A percentile compares a stretch with the other conserved stretches of the same genome.
Conservation (phyloP, 768 basidiomycete genomes). For the Inosperma sp. region DNA sequence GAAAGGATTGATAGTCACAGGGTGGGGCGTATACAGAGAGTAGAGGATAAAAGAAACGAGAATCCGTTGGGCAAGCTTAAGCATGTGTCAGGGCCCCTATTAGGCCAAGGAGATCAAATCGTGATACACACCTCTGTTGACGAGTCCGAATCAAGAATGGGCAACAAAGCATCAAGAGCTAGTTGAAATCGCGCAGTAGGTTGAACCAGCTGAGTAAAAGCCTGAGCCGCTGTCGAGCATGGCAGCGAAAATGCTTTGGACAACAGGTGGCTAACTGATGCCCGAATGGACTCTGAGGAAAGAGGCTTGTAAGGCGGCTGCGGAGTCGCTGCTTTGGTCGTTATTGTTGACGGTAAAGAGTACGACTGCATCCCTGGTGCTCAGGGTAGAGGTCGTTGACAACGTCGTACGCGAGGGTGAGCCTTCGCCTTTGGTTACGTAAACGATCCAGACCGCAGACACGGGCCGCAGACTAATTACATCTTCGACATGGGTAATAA, state of each 20-base stretch:
- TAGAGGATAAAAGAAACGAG: slow-evolving; percentile 77
- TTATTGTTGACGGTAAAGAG: slow-evolving; percentile 19
- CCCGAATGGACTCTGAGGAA: slow-evolving; percentile 44
- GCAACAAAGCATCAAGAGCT: slow-evolving; percentile 77
- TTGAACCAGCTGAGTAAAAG: slow-evolving; percentile 71
- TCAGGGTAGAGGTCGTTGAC: slow-evolving; percentile 12
- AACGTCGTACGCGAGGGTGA: slow-evolving; percentile 10
- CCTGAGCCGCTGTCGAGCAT: slow-evolving; percentile 72
- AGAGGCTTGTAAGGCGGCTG: slow-evolving; percentile 17
- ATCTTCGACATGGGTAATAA: background rate
- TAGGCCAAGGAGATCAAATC: slow-evolving; percentile 14
- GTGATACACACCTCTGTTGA: slow-evolving; percentile 47
- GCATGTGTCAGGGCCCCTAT: slow-evolving; percentile 5
- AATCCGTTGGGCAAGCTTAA: slow-evolving; percentile 66
- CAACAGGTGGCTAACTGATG: slow-evolving; percentile 66
- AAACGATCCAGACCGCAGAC: background rate
- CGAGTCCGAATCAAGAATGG: slow-evolving; percentile 54
- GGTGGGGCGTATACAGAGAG: slow-evolving; percentile 75
- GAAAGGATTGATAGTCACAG: slow-evolving; percentile 78
- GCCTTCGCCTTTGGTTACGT: too few relatives aligned
- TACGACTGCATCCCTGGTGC: slow-evolving; percentile 12
- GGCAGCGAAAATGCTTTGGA: slow-evolving; percentile 62
- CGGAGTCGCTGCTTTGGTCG: slow-evolving; percentile 18
- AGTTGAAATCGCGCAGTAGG: slow-evolving; percentile 76
- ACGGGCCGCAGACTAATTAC: background rate